Conservation (phyloP, 1,139 yeast genomes). For the Pichia terricola region DNA sequence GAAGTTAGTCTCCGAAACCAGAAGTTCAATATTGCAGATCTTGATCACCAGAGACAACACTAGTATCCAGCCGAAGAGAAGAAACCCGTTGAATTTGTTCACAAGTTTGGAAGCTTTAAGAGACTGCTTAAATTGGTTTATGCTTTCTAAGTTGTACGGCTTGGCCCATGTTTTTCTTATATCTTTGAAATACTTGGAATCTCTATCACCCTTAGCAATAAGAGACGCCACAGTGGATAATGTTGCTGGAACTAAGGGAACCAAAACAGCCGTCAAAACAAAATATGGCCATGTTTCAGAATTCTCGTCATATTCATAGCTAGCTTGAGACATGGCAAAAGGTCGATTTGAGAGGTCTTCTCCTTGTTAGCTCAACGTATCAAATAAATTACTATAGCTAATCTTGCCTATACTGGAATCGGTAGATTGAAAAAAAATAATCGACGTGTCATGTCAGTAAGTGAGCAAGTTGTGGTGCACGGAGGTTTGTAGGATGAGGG, state of each 20-base stretch:
- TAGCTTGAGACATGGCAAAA: slow-evolving; percentile 28
- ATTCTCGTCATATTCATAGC: slow-evolving; percentile 78
- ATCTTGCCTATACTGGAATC: too few relatives aligned
- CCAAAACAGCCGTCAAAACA: slow-evolving; percentile 59
- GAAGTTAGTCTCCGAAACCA: slow-evolving; percentile 39
- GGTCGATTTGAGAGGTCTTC: not conserved
- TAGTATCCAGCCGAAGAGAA: slow-evolving; percentile 60
- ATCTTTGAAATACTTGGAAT: slow-evolving; percentile 8
- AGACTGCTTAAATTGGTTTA: slow-evolving; percentile 33
- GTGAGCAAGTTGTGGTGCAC: not conserved
- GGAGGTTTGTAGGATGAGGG: too few relatives aligned
- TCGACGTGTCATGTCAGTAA: not conserved
- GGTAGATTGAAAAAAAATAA: not conserved
- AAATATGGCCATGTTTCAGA: slow-evolving; percentile 97
- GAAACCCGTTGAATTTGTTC: slow-evolving; percentile 36
- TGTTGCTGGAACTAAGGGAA: slow-evolving; percentile 65
- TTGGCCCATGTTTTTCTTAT: slow-evolving; percentile 16
- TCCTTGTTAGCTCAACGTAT: not conserved
- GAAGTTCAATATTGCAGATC: slow-evolving; percentile 29
- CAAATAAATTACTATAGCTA: not conserved
- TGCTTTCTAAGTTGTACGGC: slow-evolving; percentile 34
- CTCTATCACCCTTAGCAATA: slow-evolving; percentile 2
- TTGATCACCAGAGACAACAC: slow-evolving; percentile 47
- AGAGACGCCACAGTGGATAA: slow-evolving; percentile 20
- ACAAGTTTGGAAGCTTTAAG: slow-evolving; percentile 30